Evolutionary conservation across 164 flowering plant species (phyloP).

Genomic region (Umbellularia californica): DNA sequence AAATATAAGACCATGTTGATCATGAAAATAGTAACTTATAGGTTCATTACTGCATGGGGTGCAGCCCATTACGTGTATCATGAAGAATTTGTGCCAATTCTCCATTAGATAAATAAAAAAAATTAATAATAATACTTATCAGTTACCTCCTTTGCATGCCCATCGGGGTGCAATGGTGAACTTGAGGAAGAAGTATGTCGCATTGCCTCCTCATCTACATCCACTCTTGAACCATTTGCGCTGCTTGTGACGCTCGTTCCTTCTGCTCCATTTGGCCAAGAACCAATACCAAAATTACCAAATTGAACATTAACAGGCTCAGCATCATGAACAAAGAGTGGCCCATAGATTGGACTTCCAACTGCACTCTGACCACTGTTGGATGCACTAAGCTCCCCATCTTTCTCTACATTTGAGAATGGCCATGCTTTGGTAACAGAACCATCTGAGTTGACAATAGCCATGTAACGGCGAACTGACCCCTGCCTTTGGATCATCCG

Average conservation of each 20-base stretch:
- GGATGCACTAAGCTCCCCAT: constrained; percentile 22
- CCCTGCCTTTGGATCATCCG: constrained; percentile 74
- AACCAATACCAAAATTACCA: constrained; percentile 77
- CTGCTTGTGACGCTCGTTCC: constrained; percentile 75
- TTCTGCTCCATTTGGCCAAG: constrained; percentile 65
- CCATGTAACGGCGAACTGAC: constrained; percentile 66
- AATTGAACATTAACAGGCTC: constrained; percentile 75
- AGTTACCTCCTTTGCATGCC: constrained; percentile 62
- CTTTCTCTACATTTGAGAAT: constrained; percentile 30
- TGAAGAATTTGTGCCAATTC: background rate
- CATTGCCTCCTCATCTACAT: constrained; percentile 51
- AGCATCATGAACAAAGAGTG: constrained; percentile 42
- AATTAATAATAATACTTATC: background rate
- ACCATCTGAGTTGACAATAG: constrained; percentile 69
- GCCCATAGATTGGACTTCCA: constrained; percentile 53
- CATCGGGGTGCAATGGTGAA: constrained; percentile 59
- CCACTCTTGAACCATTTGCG: constrained; percentile 55
- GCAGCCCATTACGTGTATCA: background rate
- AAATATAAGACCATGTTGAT: background rate
- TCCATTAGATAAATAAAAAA: background rate
- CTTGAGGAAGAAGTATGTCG: constrained; percentile 64
- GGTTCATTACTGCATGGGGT: background rate
- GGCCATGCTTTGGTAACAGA: constrained; percentile 89
- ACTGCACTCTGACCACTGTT: constrained; percentile 27
- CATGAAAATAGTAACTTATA: background rate